These are phyloP conservation scores for Populus hybrid DNA, from an alignment of 441 rosid species.

Conservation along the genomic window DNA sequence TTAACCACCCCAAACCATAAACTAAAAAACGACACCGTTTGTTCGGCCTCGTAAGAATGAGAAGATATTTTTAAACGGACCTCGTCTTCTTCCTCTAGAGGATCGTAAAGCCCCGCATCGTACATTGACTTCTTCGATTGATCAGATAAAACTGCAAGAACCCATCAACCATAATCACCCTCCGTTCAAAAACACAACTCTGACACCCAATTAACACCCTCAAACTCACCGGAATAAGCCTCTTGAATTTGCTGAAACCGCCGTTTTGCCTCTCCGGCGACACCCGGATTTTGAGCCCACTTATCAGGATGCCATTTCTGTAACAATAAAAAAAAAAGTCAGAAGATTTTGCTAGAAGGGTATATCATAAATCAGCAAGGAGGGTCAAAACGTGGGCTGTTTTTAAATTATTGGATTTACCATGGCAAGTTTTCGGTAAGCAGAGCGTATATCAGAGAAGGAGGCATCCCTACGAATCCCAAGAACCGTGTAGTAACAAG, in stretches of 20 bases:
- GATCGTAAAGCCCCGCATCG: constrained; percentile 65
- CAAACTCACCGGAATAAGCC: constrained; percentile 54
- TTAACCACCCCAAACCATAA: too few species aligned
- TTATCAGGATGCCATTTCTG: constrained; percentile 83
- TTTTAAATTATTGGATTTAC: constrained; percentile 15
- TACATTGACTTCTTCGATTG: constrained; percentile 54
- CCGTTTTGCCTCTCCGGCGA: constrained; percentile 53
- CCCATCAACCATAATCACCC: neutral
- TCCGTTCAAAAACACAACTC: neutral
- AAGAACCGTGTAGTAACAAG: constrained; percentile 61
- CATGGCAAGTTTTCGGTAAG: constrained; percentile 70
- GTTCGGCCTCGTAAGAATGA: neutral
- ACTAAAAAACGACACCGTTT: neutral
- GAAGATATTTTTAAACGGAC: constrained; percentile 32
- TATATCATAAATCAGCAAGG: neutral
- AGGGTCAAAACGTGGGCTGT: neutral
- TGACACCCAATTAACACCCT: neutral
- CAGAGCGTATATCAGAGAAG: constrained; percentile 57
- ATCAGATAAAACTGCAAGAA: constrained; percentile 46
- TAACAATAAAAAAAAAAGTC: neutral
- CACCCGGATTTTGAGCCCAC: constrained; percentile 38
- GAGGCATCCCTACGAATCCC: constrained; percentile 64
- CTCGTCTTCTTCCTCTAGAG: constrained; percentile 56
- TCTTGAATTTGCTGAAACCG: constrained; percentile 78
- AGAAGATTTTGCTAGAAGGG: neutral